Conservation (phyloP, 495 filamentous ascomycete species). For the Gamarada debralockiae region DNA sequence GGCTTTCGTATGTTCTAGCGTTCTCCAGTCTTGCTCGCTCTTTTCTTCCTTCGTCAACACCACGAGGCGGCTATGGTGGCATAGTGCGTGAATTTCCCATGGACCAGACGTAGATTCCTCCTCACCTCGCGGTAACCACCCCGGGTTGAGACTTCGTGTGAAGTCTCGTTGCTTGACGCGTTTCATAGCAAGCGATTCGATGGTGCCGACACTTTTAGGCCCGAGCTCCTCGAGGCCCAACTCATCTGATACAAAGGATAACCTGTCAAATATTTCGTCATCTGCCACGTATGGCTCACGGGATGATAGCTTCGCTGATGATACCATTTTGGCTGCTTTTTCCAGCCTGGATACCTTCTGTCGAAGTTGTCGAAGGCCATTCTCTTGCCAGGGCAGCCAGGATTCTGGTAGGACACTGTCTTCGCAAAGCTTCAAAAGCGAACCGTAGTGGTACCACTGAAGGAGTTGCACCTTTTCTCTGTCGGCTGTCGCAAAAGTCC, state of each 20-base stretch:
- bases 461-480: no score
- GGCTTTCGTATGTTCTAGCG: no score
- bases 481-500: no score
- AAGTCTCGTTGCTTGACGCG: slow-evolving; percentile 9
- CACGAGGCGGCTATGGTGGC: slow-evolving; percentile 19
- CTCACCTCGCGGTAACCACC: not conserved
- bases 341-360: no score
- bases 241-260: slow-evolving; percentile 14
- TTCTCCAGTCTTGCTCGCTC: no score
- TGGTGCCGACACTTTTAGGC: not conserved
- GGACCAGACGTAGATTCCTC: slow-evolving; percentile 10
- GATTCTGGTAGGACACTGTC: no score
- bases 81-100: slow-evolving; percentile 23
- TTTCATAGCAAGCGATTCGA: slow-evolving; percentile 10
- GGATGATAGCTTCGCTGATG: slow-evolving; percentile 16
- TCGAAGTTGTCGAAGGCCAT: no score
- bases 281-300: slow-evolving; percentile 12
- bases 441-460: no score
- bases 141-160: slow-evolving; percentile 2
- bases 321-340: no score
- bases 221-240: slow-evolving; percentile 8
- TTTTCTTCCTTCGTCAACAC: no score
- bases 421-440: no score
- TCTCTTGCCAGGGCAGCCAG: no score
- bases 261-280: slow-evolving; percentile 19